These are phyloP conservation scores for Peniophora sp. DNA, from an alignment of 1,284 basidiomycete species.

Conservation along the genomic window DNA sequence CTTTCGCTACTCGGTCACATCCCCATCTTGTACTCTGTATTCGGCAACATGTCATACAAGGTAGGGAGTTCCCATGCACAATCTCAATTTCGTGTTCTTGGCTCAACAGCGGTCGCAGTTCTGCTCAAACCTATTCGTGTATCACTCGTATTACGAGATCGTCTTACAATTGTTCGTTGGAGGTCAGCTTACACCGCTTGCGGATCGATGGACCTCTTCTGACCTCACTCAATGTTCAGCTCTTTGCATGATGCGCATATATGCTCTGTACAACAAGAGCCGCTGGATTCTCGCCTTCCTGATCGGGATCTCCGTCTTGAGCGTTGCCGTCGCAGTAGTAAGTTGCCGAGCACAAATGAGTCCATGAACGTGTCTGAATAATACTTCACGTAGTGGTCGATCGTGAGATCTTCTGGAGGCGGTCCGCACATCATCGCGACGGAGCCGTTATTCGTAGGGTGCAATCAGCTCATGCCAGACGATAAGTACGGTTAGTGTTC, in stretches of 20 bases:
- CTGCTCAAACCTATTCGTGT: not conserved
- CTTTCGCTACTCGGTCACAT: slow-evolving; percentile 6
- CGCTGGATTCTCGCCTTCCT: not conserved
- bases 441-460: no score
- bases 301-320: not conserved
- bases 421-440: no score
- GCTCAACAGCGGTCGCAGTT: not conserved
- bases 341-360: not conserved
- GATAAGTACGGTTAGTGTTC: no score
- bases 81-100: not conserved
- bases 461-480: no score
- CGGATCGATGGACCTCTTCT: not conserved
- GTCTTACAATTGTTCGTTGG: not conserved
- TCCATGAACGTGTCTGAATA: no score
- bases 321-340: not conserved
- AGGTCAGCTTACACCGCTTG: not conserved
- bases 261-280: not conserved
- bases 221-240: not conserved
- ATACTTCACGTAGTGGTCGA: no score
- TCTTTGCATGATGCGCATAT: not conserved
- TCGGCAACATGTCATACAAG: not conserved
- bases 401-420: no score
- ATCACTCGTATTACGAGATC: not conserved
- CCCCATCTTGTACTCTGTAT: slow-evolving; percentile 2
- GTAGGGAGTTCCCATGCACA: no score